A percentile compares a stretch with the other conserved stretches of the same genome.
These are phyloP conservation scores for Scenedesmus sp. DNA, from an alignment of 163 green algal species.

Conservation along the genomic window DNA sequence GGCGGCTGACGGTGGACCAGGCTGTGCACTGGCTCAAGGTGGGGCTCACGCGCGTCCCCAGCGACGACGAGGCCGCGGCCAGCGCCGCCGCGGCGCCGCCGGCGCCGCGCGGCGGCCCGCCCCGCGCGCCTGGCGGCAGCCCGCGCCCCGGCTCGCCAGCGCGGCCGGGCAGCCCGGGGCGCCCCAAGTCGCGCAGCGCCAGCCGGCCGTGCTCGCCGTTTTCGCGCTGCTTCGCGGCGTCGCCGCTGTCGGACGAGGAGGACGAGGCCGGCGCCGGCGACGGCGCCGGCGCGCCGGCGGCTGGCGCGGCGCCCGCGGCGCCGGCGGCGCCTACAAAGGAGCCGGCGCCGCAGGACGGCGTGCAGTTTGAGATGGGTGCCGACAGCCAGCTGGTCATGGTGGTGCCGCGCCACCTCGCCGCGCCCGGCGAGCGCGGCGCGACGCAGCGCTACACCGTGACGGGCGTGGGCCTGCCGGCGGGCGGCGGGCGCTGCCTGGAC, in stretches of 20 bases:
- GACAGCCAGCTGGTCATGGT: slow-evolving; percentile 36
- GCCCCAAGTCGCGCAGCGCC: too few species aligned
- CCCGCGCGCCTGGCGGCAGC: too few species aligned
- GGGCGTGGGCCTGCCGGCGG: slow-evolving; percentile 12
- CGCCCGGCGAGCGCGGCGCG: background rate
- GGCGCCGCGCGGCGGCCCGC: background rate
- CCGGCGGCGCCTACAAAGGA: too few species aligned
- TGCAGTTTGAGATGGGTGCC: slow-evolving; percentile 26
- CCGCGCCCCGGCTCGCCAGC: background rate
- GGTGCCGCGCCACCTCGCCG: background rate
- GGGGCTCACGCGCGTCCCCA: slow-evolving; percentile 18
- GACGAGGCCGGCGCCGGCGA: background rate
- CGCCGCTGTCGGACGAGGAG: background rate
- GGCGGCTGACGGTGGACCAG: slow-evolving; percentile 16
- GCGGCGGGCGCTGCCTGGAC: slow-evolving; percentile 5
- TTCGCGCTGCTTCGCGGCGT: slow-evolving; percentile 5
- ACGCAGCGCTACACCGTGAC: slow-evolving; percentile 1
- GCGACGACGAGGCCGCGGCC: too few species aligned
- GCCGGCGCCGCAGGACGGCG: background rate
- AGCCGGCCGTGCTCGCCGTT: slow-evolving; percentile 39
- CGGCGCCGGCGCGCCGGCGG: too few species aligned
- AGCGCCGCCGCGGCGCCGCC: too few species aligned
- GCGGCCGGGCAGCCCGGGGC: background rate
- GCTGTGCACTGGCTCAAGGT: slow-evolving; percentile 24
- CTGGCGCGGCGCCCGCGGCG: too few species aligned